These are phyloP conservation scores for Hypomontagnella monticulosa DNA, from an alignment of 495 filamentous ascomycete genomes.

Conservation along the genomic window DNA sequence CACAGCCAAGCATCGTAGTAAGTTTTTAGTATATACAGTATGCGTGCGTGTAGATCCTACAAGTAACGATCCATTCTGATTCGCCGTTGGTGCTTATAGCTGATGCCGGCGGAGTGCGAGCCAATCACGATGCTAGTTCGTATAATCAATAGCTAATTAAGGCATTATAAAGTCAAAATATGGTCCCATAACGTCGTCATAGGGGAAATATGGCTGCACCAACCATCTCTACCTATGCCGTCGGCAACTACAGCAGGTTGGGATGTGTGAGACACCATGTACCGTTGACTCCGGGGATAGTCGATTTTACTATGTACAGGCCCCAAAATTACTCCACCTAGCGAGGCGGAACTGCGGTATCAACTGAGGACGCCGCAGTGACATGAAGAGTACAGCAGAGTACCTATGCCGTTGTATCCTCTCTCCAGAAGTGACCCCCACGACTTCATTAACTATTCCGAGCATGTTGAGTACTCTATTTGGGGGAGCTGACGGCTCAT, in stretches of 20 bases:
- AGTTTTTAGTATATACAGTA: slow-evolving; percentile 26
- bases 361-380: slow-evolving; percentile 5
- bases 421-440: slow-evolving; percentile 33
- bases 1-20: slow-evolving; percentile 21
- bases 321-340: slow-evolving; percentile 21
- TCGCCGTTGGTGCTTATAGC: slow-evolving; percentile 26
- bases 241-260: slow-evolving; percentile 35
- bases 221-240: slow-evolving; percentile 23
- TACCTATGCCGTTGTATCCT: neutral
- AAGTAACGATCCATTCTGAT: slow-evolving; percentile 14
- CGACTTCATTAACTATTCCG: slow-evolving; percentile 29
- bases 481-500: slow-evolving; percentile 13
- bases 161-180: slow-evolving; percentile 26
- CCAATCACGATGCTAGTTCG: slow-evolving; percentile 22
- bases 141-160: slow-evolving; percentile 37
- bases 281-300: slow-evolving; percentile 22
- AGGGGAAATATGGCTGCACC: slow-evolving; percentile 32
- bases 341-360: slow-evolving; percentile 3
- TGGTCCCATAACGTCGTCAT: slow-evolving; percentile 44
- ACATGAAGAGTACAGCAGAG: slow-evolving; percentile 11
- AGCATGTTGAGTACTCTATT: slow-evolving; percentile 9
- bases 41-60: slow-evolving; percentile 31
- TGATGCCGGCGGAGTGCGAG: slow-evolving; percentile 34
- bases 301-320: slow-evolving; percentile 25
- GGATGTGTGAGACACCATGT: slow-evolving; percentile 22